Conservation (phyloP, 2,329 filamentous ascomycete genomes). For the Ceratocystis diversiconidia region DNA sequence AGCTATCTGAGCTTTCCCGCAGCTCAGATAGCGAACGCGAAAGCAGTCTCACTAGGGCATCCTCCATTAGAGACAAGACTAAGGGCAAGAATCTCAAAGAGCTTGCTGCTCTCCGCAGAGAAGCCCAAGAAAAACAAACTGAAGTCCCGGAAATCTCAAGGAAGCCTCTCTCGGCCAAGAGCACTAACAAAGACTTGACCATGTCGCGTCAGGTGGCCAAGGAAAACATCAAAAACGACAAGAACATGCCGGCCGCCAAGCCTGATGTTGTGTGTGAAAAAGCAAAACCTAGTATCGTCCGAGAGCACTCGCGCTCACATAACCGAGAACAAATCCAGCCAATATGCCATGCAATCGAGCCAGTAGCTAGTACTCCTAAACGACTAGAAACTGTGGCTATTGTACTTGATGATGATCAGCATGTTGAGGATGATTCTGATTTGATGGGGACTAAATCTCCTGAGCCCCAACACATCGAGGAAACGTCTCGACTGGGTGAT, state of each 20-base stretch:
- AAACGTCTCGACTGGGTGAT: constrained; percentile 30
- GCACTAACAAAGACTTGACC: constrained; percentile 42
- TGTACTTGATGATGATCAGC: constrained; percentile 21
- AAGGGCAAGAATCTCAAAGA: constrained; percentile 34
- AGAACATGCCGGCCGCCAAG: neutral
- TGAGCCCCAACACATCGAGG: constrained; percentile 27
- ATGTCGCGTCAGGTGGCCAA: constrained; percentile 5
- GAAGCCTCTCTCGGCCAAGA: constrained; percentile 42
- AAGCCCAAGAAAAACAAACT: constrained; percentile 25
- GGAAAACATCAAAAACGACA: constrained; percentile 6
- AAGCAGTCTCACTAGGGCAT: constrained; percentile 8
- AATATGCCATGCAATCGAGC: constrained; percentile 6
- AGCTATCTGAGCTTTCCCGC: neutral
- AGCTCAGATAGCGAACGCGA: constrained; percentile 10
- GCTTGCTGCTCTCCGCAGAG: constrained; percentile 30
- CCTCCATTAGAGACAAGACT: constrained; percentile 22
- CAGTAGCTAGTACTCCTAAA: constrained; percentile 1
- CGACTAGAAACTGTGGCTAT: constrained; percentile 16
- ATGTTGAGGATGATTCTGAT: neutral
- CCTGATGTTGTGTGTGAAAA: neutral
- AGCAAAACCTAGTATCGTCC: neutral
- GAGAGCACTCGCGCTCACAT: constrained; percentile 1
- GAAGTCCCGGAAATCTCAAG: constrained; percentile 24
- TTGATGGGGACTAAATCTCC: constrained; percentile 27
- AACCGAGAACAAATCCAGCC: constrained; percentile 6